Percentiles rank a stretch among this genome's conserved stretches.
These are phyloP conservation scores for Lepidium campestre DNA, from an alignment of 441 rosid genomes.

Conservation along the genomic window DNA sequence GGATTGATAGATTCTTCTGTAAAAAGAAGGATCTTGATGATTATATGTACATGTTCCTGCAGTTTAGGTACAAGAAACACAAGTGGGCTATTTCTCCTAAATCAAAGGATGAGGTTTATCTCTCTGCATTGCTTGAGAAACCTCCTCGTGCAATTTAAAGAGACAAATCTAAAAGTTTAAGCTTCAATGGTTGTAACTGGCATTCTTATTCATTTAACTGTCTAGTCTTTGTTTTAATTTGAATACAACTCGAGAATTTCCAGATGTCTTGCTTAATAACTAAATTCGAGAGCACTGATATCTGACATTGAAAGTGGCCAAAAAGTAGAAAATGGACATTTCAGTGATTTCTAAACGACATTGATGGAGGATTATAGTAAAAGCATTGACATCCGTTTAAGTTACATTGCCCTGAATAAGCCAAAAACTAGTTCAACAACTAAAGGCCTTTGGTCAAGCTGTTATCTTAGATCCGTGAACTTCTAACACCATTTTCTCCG, in stretches of 20 bases:
- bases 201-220: background rate
- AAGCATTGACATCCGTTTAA: slow-evolving; percentile 8
- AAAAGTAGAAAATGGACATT: background rate
- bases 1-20: slow-evolving; percentile 84
- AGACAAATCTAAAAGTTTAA: background rate
- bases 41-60: slow-evolving; percentile 84
- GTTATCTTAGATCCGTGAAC: slow-evolving; percentile 2
- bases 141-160: slow-evolving; percentile 72
- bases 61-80: slow-evolving; percentile 81
- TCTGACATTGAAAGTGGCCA: background rate
- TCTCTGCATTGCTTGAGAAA: slow-evolving; percentile 82
- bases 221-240: background rate
- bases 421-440: slow-evolving; percentile 16
- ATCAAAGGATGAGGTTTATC: slow-evolving; percentile 61
- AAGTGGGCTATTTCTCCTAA: slow-evolving; percentile 71
- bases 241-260: background rate
- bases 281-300: background rate
- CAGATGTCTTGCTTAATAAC: background rate
- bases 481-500: slow-evolving; percentile 6
- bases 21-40: slow-evolving; percentile 65
- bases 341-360: background rate
- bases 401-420: slow-evolving; percentile 7
- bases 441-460: slow-evolving; percentile 18
- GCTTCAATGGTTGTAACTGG: background rate
- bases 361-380: background rate